Evolutionary conservation across 306 rosid genomes (phyloP), one percentile per base, ranked within the genome.

Genomic region (Fagus crenata): DNA sequence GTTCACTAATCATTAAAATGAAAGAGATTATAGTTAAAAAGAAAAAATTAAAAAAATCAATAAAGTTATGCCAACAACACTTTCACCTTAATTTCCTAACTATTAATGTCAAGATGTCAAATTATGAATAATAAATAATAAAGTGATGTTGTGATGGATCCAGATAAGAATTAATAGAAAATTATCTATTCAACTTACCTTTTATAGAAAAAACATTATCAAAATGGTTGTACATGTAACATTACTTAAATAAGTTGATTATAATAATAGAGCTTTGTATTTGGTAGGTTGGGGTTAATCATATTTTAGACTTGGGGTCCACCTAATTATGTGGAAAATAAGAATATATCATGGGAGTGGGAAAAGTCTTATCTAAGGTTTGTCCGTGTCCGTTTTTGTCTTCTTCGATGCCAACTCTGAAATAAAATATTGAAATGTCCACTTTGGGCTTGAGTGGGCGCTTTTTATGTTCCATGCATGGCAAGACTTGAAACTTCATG

Each of bases 371-470:
- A 36, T 73, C 76, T 59, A 53, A 39, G 75, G 63, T 54, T 77
- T 59, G 84, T 74, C 77, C 56, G 28, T 70, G 78, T 70, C 79
- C 7, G 28, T 22, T 22, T 22, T 22, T 80, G 82, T 80, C 83
- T 36, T 49, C 17, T 78, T 40, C 53, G 71, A 49, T 61, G 70
- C 33, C 31, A 5, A 79, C 7, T 61, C 56, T n/a, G 61, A 36
- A 17, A 17, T 32, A 5, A 70, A 55, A 5, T 13, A 5, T 9
- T 61, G 7, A 69, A 69, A n/a, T 58, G 42, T 56, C 67, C 69
- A 58, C 81, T 69, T 58, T 71, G 49, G 71, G 82, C 8, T 67
- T 67, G 46, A n/a, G 71, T 18, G 32, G 32, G 13, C 12, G 64
- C 64, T 58, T 58, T 58, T 58, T 7, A 58, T 9, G 51, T 46